phyloP scores from a whole-genome alignment of 176 grass and related monocot species.

The Stipa capillata region DNA sequence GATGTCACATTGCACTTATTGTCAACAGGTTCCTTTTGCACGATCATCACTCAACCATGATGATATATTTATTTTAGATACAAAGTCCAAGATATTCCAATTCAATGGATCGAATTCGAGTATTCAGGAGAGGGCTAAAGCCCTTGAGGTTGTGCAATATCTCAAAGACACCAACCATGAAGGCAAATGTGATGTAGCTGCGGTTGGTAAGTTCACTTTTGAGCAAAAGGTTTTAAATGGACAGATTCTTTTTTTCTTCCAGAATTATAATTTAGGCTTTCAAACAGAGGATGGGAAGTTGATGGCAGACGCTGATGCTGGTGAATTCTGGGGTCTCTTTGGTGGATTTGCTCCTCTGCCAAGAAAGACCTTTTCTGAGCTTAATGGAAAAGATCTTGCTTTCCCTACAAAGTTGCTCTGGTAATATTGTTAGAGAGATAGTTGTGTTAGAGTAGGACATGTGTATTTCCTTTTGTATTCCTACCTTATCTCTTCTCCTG shows the following conservation, averaged over 20 bases:
- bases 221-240: slow-evolving; percentile 13
- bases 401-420: slow-evolving; percentile 55
- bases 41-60: slow-evolving; percentile 96
- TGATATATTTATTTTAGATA: slow-evolving; percentile 99
- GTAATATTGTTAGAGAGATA: too few species aligned
- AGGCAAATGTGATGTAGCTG: slow-evolving; percentile 80
- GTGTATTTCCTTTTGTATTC: too few species aligned
- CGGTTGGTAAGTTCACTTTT: slow-evolving; percentile 69
- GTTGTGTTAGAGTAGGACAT: too few species aligned
- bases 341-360: slow-evolving; percentile 95
- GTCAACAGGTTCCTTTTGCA: slow-evolving; percentile 77
- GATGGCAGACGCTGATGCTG: slow-evolving; percentile 96
- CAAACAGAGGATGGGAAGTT: slow-evolving; percentile 87
- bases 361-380: slow-evolving; percentile 68
- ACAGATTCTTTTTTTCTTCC: background rate
- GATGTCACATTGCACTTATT: slow-evolving; percentile 8
- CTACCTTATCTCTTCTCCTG: too few species aligned
- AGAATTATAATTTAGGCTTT: slow-evolving; percentile 29
- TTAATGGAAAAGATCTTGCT: slow-evolving; percentile 51
- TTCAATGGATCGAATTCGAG: slow-evolving; percentile 95
- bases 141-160: slow-evolving; percentile 96
- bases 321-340: slow-evolving; percentile 95
- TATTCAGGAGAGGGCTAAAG: slow-evolving; percentile 99
- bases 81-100: slow-evolving; percentile 93
- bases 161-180: slow-evolving; percentile 96